phyloP scores from a whole-genome alignment of 345 rosid genomes.

The Turritis glabra region DNA sequence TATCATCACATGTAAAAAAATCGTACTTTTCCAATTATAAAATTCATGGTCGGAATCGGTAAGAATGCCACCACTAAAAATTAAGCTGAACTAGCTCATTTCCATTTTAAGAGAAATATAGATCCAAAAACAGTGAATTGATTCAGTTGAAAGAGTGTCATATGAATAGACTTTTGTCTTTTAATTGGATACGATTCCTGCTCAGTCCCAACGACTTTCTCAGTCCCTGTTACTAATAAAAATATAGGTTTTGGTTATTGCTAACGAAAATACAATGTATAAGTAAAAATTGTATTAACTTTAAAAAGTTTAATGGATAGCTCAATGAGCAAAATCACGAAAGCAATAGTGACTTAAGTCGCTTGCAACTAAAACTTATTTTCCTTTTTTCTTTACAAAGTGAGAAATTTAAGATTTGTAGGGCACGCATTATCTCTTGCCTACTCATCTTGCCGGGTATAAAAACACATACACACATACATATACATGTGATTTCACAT shows the following conservation, averaged over 20 bases:
- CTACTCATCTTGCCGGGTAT: slow-evolving; percentile 42
- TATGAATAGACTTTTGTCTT: slow-evolving; percentile 7
- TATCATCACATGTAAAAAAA: not conserved
- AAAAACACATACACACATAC: slow-evolving; percentile 21
- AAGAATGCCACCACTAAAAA: not conserved
- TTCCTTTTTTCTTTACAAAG: slow-evolving; percentile 9
- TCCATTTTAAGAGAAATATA: not conserved
- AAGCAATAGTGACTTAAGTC: slow-evolving; percentile 28
- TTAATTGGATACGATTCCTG: not conserved
- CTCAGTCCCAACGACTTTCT: not conserved
- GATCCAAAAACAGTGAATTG: not conserved
- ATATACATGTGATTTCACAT: slow-evolving; percentile 22
- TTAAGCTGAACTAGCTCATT: not conserved
- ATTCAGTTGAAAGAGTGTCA: not conserved
- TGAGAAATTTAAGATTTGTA: slow-evolving; percentile 35
- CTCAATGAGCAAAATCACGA: slow-evolving; percentile 31
- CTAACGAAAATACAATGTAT: not conserved
- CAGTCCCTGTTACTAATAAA: not conserved
- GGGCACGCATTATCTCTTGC: slow-evolving; percentile 37
- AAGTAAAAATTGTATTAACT: not conserved
- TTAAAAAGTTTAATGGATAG: slow-evolving; percentile 30
- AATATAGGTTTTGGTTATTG: not conserved
- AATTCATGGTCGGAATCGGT: not conserved
- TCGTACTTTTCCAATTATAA: not conserved
- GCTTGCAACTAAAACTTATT: slow-evolving; percentile 18